Percentiles rank a stretch among this genome's conserved stretches.
Evolutionary conservation across 2,329 filamentous ascomycete species (phyloP).

Genomic region (Epichloe gansuensis): DNA sequence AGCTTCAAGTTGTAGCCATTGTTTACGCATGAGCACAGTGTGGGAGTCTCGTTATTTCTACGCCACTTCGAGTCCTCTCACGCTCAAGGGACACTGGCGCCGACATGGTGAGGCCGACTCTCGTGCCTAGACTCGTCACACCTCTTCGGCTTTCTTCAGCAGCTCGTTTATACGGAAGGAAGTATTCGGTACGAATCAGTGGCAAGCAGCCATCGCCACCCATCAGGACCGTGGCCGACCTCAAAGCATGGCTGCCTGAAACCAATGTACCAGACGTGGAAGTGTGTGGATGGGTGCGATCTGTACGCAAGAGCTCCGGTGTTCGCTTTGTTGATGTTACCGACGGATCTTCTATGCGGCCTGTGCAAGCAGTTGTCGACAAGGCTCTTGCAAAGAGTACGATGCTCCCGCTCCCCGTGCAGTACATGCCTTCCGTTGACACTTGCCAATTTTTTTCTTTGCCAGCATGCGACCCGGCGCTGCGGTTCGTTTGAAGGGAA

Average conservation of each 20-base stretch:
- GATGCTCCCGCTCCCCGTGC: constrained; percentile 21
- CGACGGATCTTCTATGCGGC: constrained; percentile 71
- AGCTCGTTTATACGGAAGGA: constrained; percentile 9
- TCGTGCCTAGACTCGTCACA: neutral
- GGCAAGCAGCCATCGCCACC: constrained; percentile 15
- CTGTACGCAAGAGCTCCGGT: constrained; percentile 75
- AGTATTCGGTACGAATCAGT: constrained; percentile 23
- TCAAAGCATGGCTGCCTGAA: constrained; percentile 40
- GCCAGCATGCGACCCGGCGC: constrained; percentile 67
- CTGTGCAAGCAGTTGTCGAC: constrained; percentile 70
- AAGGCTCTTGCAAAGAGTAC: constrained; percentile 61
- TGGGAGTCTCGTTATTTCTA: neutral
- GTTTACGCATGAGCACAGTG: neutral
- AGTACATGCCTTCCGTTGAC: neutral
- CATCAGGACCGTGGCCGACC: constrained; percentile 37
- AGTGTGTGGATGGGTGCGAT: constrained; percentile 70
- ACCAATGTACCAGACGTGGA: constrained; percentile 36
- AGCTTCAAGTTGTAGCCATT: too few species aligned
- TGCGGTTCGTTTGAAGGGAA: constrained; percentile 64
- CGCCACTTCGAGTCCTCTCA: neutral
- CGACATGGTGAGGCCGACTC: constrained; percentile 1
- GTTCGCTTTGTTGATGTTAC: constrained; percentile 73
- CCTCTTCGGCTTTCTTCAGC: neutral
- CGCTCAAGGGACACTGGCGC: neutral
- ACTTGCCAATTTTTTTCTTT: neutral